phyloP scores from a whole-genome alignment of 2,329 filamentous ascomycete species.

The Talaromyces sp. region DNA sequence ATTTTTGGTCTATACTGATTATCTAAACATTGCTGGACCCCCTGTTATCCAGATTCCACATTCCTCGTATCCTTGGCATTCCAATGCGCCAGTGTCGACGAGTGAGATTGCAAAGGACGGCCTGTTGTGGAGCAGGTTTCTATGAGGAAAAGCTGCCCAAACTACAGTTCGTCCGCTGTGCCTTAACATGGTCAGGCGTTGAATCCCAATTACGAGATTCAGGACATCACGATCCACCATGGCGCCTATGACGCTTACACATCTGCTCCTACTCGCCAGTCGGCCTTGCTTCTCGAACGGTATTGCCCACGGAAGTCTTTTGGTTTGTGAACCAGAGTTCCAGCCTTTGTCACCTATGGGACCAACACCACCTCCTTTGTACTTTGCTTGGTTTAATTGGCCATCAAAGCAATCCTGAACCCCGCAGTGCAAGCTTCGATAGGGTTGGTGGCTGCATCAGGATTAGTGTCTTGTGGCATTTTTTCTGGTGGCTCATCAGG shows the following conservation, averaged over 20 bases:
- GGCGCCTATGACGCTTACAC: conserved; percentile 31
- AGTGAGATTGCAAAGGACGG: background rate
- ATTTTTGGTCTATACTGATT: conserved; percentile 17
- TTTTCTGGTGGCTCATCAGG: conserved; percentile 24
- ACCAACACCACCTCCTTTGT: conserved; percentile 5
- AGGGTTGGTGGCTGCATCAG: conserved; percentile 23
- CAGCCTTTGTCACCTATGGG: conserved; percentile 3
- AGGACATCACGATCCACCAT: background rate
- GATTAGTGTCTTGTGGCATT: conserved; percentile 31
- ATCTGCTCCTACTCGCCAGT: conserved; percentile 3
- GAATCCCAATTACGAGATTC: background rate
- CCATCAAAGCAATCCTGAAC: conserved; percentile 14
- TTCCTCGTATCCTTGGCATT: conserved; percentile 28
- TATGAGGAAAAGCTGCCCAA: background rate
- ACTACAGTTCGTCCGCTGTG: background rate
- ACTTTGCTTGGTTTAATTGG: conserved; percentile 14
- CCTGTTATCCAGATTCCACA: conserved; percentile 18
- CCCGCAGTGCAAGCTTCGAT: conserved; percentile 24
- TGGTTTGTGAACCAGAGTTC: conserved; percentile 9
- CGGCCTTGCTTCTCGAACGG: background rate
- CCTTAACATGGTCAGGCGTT: background rate
- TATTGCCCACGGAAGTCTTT: background rate
- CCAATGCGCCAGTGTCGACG: conserved; percentile 11
- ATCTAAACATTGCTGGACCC: conserved; percentile 26
- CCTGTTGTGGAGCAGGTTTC: conserved; percentile 3